A percentile compares a stretch with the other conserved stretches of the same genome.
Evolutionary conservation across 75 land plant genomes (phyloP).

Genomic region (Isoetes taiwanensis): DNA sequence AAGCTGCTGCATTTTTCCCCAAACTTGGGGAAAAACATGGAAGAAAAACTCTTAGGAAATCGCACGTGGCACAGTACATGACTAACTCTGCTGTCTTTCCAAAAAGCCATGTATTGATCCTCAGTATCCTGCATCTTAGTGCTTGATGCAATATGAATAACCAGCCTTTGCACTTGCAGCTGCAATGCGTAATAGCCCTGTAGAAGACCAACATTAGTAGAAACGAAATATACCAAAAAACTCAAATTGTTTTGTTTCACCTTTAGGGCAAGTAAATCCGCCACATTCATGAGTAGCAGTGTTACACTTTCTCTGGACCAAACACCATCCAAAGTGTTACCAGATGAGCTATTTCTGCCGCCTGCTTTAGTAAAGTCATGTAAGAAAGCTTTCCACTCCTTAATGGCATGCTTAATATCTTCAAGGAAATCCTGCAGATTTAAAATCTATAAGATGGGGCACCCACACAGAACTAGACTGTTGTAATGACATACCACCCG

Average conservation of each 20-base stretch:
- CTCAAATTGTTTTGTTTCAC: too few species aligned
- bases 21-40: conserved; percentile 20
- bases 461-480: neutral
- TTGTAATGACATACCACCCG: conserved; percentile 20
- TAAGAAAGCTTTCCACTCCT: conserved; percentile 24
- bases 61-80: conserved; percentile 55
- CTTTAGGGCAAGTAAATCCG: conserved; percentile 38
- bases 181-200: conserved; percentile 34
- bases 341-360: conserved; percentile 3
- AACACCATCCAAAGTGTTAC: neutral
- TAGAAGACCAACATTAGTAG: too few species aligned
- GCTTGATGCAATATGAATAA: conserved; percentile 18
- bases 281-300: conserved; percentile 22
- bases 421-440: conserved; percentile 34
- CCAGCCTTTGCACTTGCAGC: conserved; percentile 27
- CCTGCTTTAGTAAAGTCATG: conserved; percentile 1
- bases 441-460: neutral
- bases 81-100: conserved; percentile 37
- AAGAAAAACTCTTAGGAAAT: conserved; percentile 25
- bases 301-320: conserved; percentile 13
- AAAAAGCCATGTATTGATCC: conserved; percentile 22
- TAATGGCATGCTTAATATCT: conserved; percentile 34
- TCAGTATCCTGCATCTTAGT: conserved; percentile 22
- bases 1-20: too few species aligned
- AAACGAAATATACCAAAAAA: too few species aligned